Base-by-base conservation (phyloP, 768 basidiomycete genomes). In the Boletus eberwhitei region DNA sequence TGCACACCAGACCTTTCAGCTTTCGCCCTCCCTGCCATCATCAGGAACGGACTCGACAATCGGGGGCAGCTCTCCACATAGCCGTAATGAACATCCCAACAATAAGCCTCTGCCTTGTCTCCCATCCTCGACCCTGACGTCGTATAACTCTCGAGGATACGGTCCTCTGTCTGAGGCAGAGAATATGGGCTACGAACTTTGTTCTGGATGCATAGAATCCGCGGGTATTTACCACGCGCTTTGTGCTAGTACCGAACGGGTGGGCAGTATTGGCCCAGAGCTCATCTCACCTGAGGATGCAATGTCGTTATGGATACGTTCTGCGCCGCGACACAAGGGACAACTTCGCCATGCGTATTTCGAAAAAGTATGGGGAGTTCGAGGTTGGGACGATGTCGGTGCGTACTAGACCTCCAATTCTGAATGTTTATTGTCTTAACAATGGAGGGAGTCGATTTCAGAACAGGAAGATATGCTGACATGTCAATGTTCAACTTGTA, bases 331-430 rank as follows among this genome's bases (percentile, higher is more conserved):
- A 46, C 74, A 74, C 61, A 91, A 90, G 68, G 90, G 90, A 14
- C 81, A 88, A 56, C 69, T 87, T 45, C 80, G 94, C 12, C 94
- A 98, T 67, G 87, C 90, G 2, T 98, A 88, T 66, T 71, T 82
- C 41, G 94, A 96, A 72, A 90, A 90, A 69, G 78, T 88, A 3
- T 97, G 94, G 95, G 85, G 85, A 1, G 80, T 79, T 32, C 73
- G 74, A 39, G 89, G 90, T 1, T 97, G 95, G 95, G 85, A 85
- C 53, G 90, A 93, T 65, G 85, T 97, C 49, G 90, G 93, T 93
- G 65, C 57, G 88, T 79, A 41, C 37, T 43, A 19, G 35, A 41
- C 32, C 13, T 39, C 35, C 17, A 16, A 32, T 19, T 22, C 6
- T 22, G 12, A 35, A 13, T 11, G 11, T 22, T 24, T 24, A n/a